Evolutionary conservation across 2,329 filamentous ascomycete species (phyloP), one percentile per base, ranked within the genome.

Genomic region (Ceratocystis cacaofunesta): DNA sequence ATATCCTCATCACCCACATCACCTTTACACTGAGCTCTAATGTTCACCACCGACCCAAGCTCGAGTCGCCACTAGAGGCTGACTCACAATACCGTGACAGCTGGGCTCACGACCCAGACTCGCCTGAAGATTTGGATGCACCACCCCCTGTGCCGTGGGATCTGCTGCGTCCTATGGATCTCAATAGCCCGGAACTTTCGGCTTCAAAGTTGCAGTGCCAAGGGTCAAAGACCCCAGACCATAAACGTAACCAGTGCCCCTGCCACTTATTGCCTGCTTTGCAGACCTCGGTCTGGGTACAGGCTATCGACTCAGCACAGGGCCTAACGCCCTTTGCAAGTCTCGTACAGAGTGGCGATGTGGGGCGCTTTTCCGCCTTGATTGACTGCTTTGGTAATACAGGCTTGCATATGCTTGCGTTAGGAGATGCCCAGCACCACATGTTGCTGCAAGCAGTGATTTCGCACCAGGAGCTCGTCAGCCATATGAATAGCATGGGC

Each of bases 381-480:
- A 48, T 67, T 2, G 79, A 82, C 67, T 70, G 70, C 2, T 81
- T 81, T 67, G 77, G 77, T 0, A 81, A 82, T 69, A 80, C 78
- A 0, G 69, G 76, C 2, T 71, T 80, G 57, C 79, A 80, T 68
- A 72, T 81, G 7, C 72, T 81, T 43, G 78, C 78, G 0, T 75
- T 77, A 0, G 70, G 76, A 1, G 71, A 73, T 22, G 72, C 71
- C 1, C 70, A 69, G 28, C 69, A 70, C 17, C 12, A 22, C 3
- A 25, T 61, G 5, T 63, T 69, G 5, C 68, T 73, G 1, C 30
- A 71, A 6, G 66, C 57, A 22, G 46, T 55, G n/a, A 22, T 48
- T 17, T 52, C 30, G 5, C 50, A 55, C 19, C 46, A 48, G 4
- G 58, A 65, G 7, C 43, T 46, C 4, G 32, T 30, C 12, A 28